phyloP scores from a whole-genome alignment of 352 stramenopile genomes.

The Thalassiosira hispida region DNA sequence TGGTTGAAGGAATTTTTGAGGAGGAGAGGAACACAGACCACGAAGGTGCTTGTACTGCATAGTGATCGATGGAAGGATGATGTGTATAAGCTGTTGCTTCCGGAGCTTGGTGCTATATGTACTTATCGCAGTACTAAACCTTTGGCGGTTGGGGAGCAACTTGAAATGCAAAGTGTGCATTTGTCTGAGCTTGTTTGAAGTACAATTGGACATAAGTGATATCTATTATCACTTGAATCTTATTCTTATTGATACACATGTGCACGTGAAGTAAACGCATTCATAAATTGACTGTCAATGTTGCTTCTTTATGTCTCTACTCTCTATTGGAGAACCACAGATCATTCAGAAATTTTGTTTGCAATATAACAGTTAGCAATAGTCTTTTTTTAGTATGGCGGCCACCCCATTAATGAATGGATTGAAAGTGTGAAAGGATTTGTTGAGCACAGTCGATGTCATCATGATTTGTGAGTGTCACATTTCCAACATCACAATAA shows the following conservation, averaged over 20 bases:
- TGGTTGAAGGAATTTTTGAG: constrained; percentile 2
- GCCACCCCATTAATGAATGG: constrained; percentile 25
- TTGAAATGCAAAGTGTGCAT: not conserved
- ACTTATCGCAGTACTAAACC: not conserved
- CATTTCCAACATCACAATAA: constrained; percentile 34
- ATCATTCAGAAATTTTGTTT: no score
- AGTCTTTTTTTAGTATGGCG: no score
- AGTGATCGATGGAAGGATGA: constrained; percentile 5
- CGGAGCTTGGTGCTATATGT: not conserved
- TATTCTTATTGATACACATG: no score
- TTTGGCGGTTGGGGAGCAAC: not conserved
- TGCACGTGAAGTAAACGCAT: no score
- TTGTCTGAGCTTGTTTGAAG: constrained; percentile 2
- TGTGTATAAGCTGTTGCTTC: not conserved
- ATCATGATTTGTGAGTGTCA: not conserved
- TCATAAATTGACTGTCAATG: no score
- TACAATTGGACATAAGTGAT: not conserved
- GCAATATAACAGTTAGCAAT: no score
- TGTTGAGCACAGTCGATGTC: constrained; percentile 5
- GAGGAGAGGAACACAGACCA: not conserved
- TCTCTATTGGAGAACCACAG: no score
- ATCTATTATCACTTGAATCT: no score
- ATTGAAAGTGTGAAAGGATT: constrained; percentile 23
- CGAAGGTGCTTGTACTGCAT: not conserved
- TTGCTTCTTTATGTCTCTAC: no score